Evolutionary conservation across 495 filamentous ascomycete genomes (phyloP), one percentile per base, ranked within the genome.

Genomic region (Podospora appendiculata): DNA sequence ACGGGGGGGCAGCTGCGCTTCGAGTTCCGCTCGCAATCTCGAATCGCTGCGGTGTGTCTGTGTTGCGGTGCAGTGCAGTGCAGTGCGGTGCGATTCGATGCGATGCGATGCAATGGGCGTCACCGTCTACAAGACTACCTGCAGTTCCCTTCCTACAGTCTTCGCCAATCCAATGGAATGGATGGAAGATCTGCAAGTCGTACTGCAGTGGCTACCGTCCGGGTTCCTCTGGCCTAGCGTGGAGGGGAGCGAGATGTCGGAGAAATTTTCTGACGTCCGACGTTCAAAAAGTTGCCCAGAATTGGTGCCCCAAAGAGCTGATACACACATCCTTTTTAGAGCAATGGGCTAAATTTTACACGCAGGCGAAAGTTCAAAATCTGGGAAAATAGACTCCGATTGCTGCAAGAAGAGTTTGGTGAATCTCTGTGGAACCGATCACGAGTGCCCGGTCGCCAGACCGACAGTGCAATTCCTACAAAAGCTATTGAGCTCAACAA

Each of bases 201-300:
- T 2, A 13, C 36, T 13, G 36, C 36, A 3, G 36, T 38, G 13
- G 9, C 36, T 38, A 38, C 36, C 47, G 52, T 42, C 13, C 53
- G 50, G 53, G 50, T 36, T 25, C 25, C 25, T 25, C 25, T 40
- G 52, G 43, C 48, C 45, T 56, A 51, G 47, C 41, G 48, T 41
- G 16, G 18, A 33, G 42, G 40, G 32, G 41, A 58, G 51, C 54
- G 55, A 59, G 60, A 57, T 57, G 65, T 59, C 53, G 51, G 64
- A 56, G 65, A 72, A 73, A 68, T 62, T 68, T 71, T 68, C 56
- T 60, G 61, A 67, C 56, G 58, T 67, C 61, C 62, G 63, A 71
- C 60, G 36, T 10, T 47, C 48, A 54, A 57, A 63, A 66, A 56
- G 61, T 67, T 69, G 67, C 71, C 71, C 69, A 73, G 57, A 69